These are phyloP conservation scores for Crithidia thermophila DNA, from an alignment of 208 protist genomes.

Conservation along the genomic window DNA sequence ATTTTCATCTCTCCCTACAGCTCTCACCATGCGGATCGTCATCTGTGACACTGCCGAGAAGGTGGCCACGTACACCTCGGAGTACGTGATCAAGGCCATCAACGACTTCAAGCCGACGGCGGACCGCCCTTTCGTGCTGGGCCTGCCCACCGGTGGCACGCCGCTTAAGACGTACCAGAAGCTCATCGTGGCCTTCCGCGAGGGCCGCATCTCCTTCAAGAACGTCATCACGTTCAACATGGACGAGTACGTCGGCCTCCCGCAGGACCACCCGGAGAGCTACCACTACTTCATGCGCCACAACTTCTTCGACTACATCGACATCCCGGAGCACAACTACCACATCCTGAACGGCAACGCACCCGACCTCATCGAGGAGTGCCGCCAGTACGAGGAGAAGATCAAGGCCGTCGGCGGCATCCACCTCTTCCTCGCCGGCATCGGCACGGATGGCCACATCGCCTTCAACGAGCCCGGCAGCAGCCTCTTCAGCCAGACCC, in stretches of 20 bases:
- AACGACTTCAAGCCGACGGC: constrained; percentile 75
- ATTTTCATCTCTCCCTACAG: not conserved
- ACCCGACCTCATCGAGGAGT: constrained; percentile 87
- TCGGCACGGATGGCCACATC: constrained; percentile 94
- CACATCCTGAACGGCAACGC: constrained; percentile 95
- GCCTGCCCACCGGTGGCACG: constrained; percentile 92
- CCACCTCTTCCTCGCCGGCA: constrained; percentile 95
- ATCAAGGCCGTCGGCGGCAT: constrained; percentile 91
- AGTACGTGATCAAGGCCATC: constrained; percentile 92
- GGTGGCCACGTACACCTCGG: constrained; percentile 75
- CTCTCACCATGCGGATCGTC: constrained; percentile 86
- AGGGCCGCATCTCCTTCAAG: constrained; percentile 90
- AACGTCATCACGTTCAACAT: constrained; percentile 97
- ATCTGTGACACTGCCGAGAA: constrained; percentile 72
- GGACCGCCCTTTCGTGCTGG: constrained; percentile 91
- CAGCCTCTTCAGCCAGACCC: constrained; percentile 82
- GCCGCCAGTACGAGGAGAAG: constrained; percentile 93
- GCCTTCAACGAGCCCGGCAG: constrained; percentile 97
- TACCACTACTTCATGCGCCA: constrained; percentile 97
- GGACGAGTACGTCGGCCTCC: constrained; percentile 95
- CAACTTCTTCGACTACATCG: constrained; percentile 95
- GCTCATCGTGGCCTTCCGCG: constrained; percentile 85
- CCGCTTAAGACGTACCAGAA: constrained; percentile 91
- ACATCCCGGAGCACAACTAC: constrained; percentile 90
- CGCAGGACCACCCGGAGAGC: constrained; percentile 90